These are phyloP conservation scores for Ambrosia trifida DNA, from an alignment of 129 eudicot species.

Conservation along the genomic window DNA sequence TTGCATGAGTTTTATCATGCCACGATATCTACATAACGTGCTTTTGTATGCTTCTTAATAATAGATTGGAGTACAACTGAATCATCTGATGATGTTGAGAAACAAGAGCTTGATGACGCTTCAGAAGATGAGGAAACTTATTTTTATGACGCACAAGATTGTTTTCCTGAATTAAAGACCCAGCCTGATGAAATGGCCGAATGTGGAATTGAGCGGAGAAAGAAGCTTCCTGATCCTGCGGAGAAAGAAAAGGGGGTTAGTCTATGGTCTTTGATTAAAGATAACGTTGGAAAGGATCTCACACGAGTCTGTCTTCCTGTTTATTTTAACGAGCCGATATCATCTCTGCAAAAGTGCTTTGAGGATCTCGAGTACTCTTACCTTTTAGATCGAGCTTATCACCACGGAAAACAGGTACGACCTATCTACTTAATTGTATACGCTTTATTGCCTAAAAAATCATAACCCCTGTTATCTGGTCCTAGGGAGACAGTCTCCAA, in stretches of 20 bases:
- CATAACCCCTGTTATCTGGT: slow-evolving; percentile 6
- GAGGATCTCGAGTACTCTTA: slow-evolving; percentile 90
- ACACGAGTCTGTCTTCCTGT: slow-evolving; percentile 92
- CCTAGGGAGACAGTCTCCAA: slow-evolving; percentile 69
- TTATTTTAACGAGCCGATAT: slow-evolving; percentile 87
- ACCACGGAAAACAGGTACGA: slow-evolving; percentile 70
- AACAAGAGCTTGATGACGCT: slow-evolving; percentile 68
- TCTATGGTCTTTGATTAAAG: slow-evolving; percentile 93
- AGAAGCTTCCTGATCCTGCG: slow-evolving; percentile 80
- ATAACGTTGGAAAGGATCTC: slow-evolving; percentile 83
- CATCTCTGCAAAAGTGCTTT: slow-evolving; percentile 85
- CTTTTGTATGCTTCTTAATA: neutral
- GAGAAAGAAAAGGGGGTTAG: slow-evolving; percentile 89
- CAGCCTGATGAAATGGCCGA: slow-evolving; percentile 30
- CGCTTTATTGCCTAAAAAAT: neutral
- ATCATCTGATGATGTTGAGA: slow-evolving; percentile 77
- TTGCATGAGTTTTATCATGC: neutral
- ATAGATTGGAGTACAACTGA: slow-evolving; percentile 82
- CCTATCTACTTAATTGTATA: neutral
- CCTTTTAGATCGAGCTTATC: slow-evolving; percentile 86
- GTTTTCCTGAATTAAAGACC: slow-evolving; percentile 36
- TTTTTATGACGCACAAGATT: slow-evolving; percentile 65
- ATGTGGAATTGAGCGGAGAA: slow-evolving; percentile 54
- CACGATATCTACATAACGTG: neutral
- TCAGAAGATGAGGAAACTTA: slow-evolving; percentile 75